Percentiles rank a stretch among this genome's conserved stretches.
These are phyloP conservation scores for Coemansia sp. DNA, from an alignment of 192 early-diverging fungal species.

Conservation along the genomic window DNA sequence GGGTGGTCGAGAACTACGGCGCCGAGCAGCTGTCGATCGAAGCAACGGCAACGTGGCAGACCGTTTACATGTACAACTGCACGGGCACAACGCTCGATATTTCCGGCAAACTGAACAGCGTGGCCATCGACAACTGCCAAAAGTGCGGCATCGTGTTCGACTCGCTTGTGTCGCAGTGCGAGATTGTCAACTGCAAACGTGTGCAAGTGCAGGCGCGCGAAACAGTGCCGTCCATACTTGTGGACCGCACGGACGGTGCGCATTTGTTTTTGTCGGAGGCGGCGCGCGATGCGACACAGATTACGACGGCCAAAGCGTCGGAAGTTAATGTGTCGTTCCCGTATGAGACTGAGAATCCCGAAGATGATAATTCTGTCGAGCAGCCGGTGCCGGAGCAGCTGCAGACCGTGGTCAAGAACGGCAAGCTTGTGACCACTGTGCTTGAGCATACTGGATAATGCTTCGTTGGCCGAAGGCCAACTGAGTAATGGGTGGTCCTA, in stretches of 20 bases:
- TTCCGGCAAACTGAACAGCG: slow-evolving; percentile 88
- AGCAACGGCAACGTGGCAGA: slow-evolving; percentile 77
- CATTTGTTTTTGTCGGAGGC: slow-evolving; percentile 85
- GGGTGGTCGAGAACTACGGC: slow-evolving; percentile 88
- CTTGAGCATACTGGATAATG: slow-evolving; percentile 83
- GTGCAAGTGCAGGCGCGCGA: slow-evolving; percentile 84
- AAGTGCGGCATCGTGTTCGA: slow-evolving; percentile 86
- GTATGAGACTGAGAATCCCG: slow-evolving; percentile 33
- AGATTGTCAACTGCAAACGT: slow-evolving; percentile 89
- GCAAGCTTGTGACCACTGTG: slow-evolving; percentile 76
- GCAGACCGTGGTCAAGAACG: slow-evolving; percentile 80
- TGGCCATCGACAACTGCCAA: slow-evolving; percentile 84
- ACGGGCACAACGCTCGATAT: slow-evolving; percentile 85
- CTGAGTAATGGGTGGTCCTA: neutral
- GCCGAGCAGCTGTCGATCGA: slow-evolving; percentile 75
- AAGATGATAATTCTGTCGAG: slow-evolving; percentile 79
- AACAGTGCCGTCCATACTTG: slow-evolving; percentile 74
- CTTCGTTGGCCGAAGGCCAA: neutral
- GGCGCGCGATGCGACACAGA: slow-evolving; percentile 70
- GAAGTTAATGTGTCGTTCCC: slow-evolving; percentile 87
- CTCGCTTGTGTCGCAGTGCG: slow-evolving; percentile 78
- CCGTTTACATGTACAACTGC: slow-evolving; percentile 94
- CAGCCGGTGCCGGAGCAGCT: slow-evolving; percentile 90
- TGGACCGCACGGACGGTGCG: slow-evolving; percentile 93
- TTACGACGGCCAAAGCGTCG: slow-evolving; percentile 91